These are phyloP conservation scores for Mycena kentingensis DNA, from an alignment of 768 basidiomycete species.

Conservation along the genomic window DNA sequence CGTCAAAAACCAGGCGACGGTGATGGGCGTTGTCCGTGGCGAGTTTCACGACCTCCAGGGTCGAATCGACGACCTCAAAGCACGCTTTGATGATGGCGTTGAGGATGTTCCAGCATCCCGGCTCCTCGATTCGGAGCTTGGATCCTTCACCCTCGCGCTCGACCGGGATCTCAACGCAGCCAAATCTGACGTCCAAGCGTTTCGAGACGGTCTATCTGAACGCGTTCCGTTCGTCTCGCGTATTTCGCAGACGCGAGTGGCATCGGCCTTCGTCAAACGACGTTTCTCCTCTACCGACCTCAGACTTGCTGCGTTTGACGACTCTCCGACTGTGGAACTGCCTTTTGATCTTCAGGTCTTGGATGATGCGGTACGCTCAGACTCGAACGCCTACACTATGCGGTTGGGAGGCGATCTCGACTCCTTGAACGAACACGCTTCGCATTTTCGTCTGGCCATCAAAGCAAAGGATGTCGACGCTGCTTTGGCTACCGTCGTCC, in stretches of 20 bases:
- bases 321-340: slow-evolving; percentile 37
- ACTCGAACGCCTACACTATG: slow-evolving; percentile 71
- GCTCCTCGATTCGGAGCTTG: slow-evolving; percentile 31
- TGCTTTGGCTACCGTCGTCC: slow-evolving; percentile 37
- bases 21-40: slow-evolving; percentile 60
- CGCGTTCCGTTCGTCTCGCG: slow-evolving; percentile 61
- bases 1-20: slow-evolving; percentile 57
- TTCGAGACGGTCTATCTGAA: slow-evolving; percentile 49
- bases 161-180: slow-evolving; percentile 38
- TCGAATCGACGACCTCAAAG: slow-evolving; percentile 60
- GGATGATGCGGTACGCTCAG: slow-evolving; percentile 66
- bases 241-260: slow-evolving; percentile 22
- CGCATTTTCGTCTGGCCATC: slow-evolving; percentile 52
- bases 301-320: slow-evolving; percentile 36
- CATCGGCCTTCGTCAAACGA: slow-evolving; percentile 31
- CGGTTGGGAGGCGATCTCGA: slow-evolving; percentile 58
- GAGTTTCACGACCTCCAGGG: slow-evolving; percentile 60
- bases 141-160: slow-evolving; percentile 35
- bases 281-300: slow-evolving; percentile 41
- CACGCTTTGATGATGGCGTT: slow-evolving; percentile 46
- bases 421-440: slow-evolving; percentile 46
- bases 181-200: slow-evolving; percentile 46
- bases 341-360: slow-evolving; percentile 61
- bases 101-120: slow-evolving; percentile 43
- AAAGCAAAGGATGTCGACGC: slow-evolving; percentile 57